Conservation (phyloP, 805 yeast species). For the Jamesozyma piceae region DNA sequence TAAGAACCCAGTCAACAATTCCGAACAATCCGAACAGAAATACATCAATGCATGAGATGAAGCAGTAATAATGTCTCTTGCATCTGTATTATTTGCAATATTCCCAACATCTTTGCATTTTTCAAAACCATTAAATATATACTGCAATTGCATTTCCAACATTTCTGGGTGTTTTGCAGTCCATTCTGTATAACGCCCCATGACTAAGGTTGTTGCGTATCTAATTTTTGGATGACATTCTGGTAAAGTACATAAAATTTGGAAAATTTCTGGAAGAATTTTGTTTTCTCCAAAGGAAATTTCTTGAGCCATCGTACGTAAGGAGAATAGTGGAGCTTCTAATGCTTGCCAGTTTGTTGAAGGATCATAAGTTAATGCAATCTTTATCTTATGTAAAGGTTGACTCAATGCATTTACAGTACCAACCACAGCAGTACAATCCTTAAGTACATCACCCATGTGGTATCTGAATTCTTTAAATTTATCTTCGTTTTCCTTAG, state of each 20-base stretch:
- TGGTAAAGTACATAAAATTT: constrained; percentile 55
- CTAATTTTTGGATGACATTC: constrained; percentile 70
- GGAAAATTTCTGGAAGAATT: constrained; percentile 57
- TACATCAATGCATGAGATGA: constrained; percentile 91
- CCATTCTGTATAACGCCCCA: constrained; percentile 97
- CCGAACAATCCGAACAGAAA: constrained; percentile 85
- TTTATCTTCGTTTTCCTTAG: constrained; percentile 82
- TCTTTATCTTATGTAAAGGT: constrained; percentile 55
- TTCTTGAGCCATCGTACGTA: constrained; percentile 93
- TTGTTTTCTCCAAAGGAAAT: constrained; percentile 57
- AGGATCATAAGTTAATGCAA: constrained; percentile 21
- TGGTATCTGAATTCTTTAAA: constrained; percentile 91
- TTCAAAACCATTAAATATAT: constrained; percentile 68
- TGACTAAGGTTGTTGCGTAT: constrained; percentile 84
- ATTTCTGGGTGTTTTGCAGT: constrained; percentile 76
- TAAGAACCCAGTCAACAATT: constrained; percentile 51
- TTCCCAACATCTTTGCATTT: constrained; percentile 8
- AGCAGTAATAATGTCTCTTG: constrained; percentile 53
- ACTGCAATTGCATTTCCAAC: constrained; percentile 73
- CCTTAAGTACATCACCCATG: constrained; percentile 95
- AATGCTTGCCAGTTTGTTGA: constrained; percentile 62
- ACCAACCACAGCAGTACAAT: constrained; percentile 88
- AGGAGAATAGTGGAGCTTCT: constrained; percentile 82
- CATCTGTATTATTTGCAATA: constrained; percentile 15
- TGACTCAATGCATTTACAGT: constrained; percentile 56